Base-by-base conservation (phyloP, 2,329 filamentous ascomycete species). In the Trichoderma simmonsii region DNA sequence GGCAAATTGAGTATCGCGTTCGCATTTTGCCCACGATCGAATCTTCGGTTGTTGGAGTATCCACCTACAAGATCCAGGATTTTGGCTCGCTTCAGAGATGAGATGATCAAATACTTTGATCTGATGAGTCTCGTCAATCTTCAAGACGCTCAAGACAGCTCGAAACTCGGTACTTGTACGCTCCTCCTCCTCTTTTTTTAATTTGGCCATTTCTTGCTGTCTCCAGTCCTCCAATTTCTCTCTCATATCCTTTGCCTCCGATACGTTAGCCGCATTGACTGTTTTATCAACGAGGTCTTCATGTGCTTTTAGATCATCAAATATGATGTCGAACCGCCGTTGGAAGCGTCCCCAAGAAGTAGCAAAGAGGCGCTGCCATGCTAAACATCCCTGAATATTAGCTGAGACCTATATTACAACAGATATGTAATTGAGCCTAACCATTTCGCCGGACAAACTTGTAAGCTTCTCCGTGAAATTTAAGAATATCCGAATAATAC, bases 391-490 rank as follows among this genome's bases (percentile, higher is more conserved):
- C n/a, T 14, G 0, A 11, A 51, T 12, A 14, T 39, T 26, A 56
- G 30, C 12, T 12, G 28, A 14, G 12, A 7, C 7, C 8, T 28
- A 18, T 28, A n/a, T 15, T 28, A 0, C 1, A 28, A 1, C 3
- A 8, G 28, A 28, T n/a, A 36, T 2, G 12, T 7, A 11, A 30
- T 0, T 14, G 15, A 4, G 5, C 1, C 78, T 72, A 59, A 81
- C 80, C 66, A 18, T 76, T 79, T 32, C 80, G 73, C 0, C 79
- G 76, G 21, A 87, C 80, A 56, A 86, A 86, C 15, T 81, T 81
- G 71, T 87, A 87, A 0, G 84, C 83, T 3, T 81, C 61, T 26
- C 81, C 80, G 64, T 87, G 85, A 48, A 87, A 87, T 14, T 82
- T 73, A 0, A 87, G 76, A 24, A 87, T 85, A n/a, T 87, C 83